Percentiles rank a stretch among this genome's conserved stretches.
phyloP scores from a whole-genome alignment of 176 grass and related monocot genomes.

The Leersia perrieri region DNA sequence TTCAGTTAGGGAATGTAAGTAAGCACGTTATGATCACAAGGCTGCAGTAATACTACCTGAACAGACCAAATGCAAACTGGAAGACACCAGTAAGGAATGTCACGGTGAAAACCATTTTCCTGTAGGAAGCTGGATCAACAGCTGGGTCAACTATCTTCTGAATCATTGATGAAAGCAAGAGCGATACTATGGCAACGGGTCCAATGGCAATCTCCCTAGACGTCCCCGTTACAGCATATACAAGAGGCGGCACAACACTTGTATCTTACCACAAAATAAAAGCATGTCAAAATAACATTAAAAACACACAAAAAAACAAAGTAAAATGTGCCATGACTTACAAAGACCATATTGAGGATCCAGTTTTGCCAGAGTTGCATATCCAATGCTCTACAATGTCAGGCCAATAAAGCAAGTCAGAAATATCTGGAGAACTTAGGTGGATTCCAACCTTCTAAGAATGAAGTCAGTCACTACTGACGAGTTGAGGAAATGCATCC shows the following conservation, averaged over 20 bases:
- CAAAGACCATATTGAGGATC: constrained; percentile 92
- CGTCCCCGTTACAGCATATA: constrained; percentile 63
- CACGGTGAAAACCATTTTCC: constrained; percentile 54
- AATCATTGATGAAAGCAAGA: constrained; percentile 69
- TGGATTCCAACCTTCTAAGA: background rate
- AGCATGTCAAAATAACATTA: background rate
- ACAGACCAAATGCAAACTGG: constrained; percentile 55
- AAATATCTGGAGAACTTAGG: background rate
- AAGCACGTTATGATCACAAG: background rate
- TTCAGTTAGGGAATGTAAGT: background rate
- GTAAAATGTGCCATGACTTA: constrained; percentile 39
- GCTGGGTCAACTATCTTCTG: constrained; percentile 62
- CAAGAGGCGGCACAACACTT: constrained; percentile 60
- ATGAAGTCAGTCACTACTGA: background rate
- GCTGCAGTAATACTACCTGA: constrained; percentile 44
- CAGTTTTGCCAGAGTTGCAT: constrained; percentile 87
- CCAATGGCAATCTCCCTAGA: constrained; percentile 65
- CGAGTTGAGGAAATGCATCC: background rate
- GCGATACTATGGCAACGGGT: constrained; percentile 66
- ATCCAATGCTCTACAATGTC: constrained; percentile 84
- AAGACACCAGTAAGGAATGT: constrained; percentile 67
- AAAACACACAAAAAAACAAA: background rate
- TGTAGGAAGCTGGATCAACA: constrained; percentile 48
- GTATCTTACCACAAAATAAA: constrained; percentile 42
- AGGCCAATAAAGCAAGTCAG: background rate